Percentiles rank a stretch among this genome's conserved stretches.
These are phyloP conservation scores for Mortierella alpina DNA, from an alignment of 192 early-diverging fungal species.

Conservation along the genomic window DNA sequence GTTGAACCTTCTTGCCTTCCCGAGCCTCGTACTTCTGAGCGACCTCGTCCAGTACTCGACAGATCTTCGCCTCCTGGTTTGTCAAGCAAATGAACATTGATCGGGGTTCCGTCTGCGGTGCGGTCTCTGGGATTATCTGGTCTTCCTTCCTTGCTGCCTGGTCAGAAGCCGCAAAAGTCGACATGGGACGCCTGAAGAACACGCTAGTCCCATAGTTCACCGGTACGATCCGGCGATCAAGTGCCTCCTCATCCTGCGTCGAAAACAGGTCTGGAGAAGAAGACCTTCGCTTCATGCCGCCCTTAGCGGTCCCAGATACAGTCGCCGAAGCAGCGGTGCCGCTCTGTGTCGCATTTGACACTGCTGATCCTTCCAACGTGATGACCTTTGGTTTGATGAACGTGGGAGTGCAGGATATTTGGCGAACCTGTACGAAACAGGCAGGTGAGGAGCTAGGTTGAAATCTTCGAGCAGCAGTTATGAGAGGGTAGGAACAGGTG, in stretches of 20 bases:
- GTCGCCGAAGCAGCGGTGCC: background rate
- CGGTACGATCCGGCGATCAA: constrained; percentile 4
- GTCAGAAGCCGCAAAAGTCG: background rate
- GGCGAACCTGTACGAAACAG: too few species aligned
- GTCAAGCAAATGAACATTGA: constrained; percentile 55
- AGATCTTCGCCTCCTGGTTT: constrained; percentile 72
- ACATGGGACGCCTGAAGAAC: constrained; percentile 1
- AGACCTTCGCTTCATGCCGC: constrained; percentile 1
- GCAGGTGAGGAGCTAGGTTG: too few species aligned
- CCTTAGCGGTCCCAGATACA: background rate
- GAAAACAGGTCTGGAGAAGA: constrained; percentile 1
- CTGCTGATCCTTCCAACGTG: constrained; percentile 3
- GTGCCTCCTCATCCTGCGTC: background rate
- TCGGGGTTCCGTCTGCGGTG: background rate
- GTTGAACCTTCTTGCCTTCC: constrained; percentile 60
- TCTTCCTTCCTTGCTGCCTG: background rate
- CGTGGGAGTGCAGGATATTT: too few species aligned
- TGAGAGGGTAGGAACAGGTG: too few species aligned
- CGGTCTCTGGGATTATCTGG: background rate
- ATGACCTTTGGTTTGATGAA: background rate
- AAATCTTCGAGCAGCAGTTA: too few species aligned
- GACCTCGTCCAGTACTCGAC: constrained; percentile 70
- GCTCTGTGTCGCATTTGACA: background rate
- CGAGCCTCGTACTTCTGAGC: constrained; percentile 60
- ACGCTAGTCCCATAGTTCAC: constrained; percentile 6